Conservation (phyloP, 2,329 filamentous ascomycete species). For the Sclerotinia glacialis region DNA sequence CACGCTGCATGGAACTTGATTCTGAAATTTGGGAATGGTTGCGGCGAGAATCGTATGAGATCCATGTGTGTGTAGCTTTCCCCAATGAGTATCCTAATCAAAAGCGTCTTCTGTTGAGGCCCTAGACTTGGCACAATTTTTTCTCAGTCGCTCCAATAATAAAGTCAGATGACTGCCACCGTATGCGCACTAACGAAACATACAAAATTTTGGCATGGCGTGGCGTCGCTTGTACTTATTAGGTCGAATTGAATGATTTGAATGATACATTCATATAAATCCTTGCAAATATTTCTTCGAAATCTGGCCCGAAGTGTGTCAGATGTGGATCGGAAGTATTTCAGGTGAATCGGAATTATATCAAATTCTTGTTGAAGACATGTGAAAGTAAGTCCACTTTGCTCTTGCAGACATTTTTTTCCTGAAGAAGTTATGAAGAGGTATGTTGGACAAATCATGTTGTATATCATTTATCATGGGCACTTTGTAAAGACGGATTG, state of each 20-base stretch:
- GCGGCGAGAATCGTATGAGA: constrained; percentile 11
- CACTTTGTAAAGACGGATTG: too few species aligned
- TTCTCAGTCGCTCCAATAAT: constrained; percentile 16
- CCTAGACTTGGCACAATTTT: constrained; percentile 5
- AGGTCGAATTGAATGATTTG: constrained; percentile 11
- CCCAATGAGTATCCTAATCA: constrained; percentile 3
- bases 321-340: constrained; percentile 16
- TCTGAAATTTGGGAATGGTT: constrained; percentile 4
- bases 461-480: not conserved
- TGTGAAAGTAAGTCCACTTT: constrained; percentile 20
- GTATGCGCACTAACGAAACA: constrained; percentile 21
- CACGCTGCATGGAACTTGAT: constrained; percentile 14
- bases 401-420: constrained; percentile 3
- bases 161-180: constrained; percentile 22
- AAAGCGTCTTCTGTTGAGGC: constrained; percentile 17
- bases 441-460: not conserved
- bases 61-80: not conserved
- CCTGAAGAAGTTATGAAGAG: not conserved
- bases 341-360: not conserved
- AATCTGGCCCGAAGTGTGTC: constrained; percentile 13
- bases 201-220: not conserved
- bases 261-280: constrained; percentile 21
- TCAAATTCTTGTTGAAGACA: constrained; percentile 9
- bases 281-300: constrained; percentile 17
- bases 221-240: constrained; percentile 5